Evolutionary conservation across 257 asterid species (phyloP).

Genomic region (Avicennia marina): DNA sequence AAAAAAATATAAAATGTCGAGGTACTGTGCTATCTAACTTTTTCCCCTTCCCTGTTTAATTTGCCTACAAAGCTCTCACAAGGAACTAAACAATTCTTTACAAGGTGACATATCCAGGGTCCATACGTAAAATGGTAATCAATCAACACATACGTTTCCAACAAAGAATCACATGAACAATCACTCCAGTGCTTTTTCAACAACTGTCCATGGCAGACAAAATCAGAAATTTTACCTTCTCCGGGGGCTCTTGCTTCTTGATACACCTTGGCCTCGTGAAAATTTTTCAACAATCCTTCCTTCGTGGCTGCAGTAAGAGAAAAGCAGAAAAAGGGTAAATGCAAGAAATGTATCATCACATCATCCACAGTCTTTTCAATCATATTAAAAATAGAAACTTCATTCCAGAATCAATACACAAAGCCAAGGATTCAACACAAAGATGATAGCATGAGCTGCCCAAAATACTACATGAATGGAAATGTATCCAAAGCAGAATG

Average conservation of each 20-base stretch:
- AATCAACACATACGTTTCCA: not conserved
- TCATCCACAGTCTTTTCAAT: too few species aligned
- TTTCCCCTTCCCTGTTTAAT: not conserved
- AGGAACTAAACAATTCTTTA: not conserved
- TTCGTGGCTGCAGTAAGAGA: conserved; percentile 75
- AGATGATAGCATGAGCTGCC: too few species aligned
- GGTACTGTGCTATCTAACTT: not conserved
- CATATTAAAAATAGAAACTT: not conserved
- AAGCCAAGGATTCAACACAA: too few species aligned
- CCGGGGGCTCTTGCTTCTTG: conserved; percentile 94
- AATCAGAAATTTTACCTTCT: conserved; percentile 44
- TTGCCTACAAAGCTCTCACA: not conserved
- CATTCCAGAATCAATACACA: too few species aligned
- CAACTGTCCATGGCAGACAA: not conserved
- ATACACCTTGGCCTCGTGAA: conserved; percentile 46
- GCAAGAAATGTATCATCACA: not conserved
- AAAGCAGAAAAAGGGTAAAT: too few species aligned
- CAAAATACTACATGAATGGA: too few species aligned
- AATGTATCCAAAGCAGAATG: not conserved
- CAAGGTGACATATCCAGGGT: not conserved
- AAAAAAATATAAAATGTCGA: not conserved
- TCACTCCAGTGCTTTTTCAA: not conserved
- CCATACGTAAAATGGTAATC: not conserved
- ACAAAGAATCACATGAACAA: not conserved
- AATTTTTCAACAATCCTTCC: conserved; percentile 82